Conservation (phyloP, 2,329 filamentous ascomycete genomes). For the Colletotrichum costaricense region DNA sequence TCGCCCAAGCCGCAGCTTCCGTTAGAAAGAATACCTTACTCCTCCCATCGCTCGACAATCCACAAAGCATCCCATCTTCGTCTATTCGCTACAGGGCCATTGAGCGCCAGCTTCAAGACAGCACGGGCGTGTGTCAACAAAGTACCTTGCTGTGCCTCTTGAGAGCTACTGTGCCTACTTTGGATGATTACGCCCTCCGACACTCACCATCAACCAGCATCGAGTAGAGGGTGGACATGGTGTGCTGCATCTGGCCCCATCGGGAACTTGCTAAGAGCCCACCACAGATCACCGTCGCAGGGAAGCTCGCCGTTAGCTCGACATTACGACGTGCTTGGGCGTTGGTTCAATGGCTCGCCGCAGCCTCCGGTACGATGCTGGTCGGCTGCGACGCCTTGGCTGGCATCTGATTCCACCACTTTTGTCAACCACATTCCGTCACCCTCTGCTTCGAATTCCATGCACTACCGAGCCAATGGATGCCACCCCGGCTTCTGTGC, state of each 20-base stretch:
- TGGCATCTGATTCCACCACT: constrained; percentile 24
- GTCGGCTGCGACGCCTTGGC: constrained; percentile 28
- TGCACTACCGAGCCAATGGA: neutral
- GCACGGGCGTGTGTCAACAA: constrained; percentile 20
- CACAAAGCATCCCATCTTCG: neutral
- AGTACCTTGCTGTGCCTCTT: constrained; percentile 27
- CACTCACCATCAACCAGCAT: constrained; percentile 22
- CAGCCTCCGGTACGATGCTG: constrained; percentile 19
- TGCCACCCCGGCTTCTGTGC: neutral
- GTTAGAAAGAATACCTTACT: neutral
- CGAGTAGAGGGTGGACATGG: constrained; percentile 8
- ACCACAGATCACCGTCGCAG: constrained; percentile 30
- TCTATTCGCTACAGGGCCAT: neutral
- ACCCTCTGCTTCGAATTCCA: constrained; percentile 16
- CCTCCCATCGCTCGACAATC: constrained; percentile 9
- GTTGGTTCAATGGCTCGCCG: constrained; percentile 17
- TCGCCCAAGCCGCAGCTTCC: neutral
- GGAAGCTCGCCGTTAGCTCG: constrained; percentile 25
- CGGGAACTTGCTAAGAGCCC: constrained; percentile 27
- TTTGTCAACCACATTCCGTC: constrained; percentile 29
- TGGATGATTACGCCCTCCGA: constrained; percentile 12
- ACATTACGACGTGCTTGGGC: constrained; percentile 4
- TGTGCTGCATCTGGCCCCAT: constrained; percentile 31
- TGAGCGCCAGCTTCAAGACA: neutral
- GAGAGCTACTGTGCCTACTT: neutral